These are phyloP conservation scores for Boechera divaricarpa DNA, from an alignment of 345 rosid genomes.

Conservation along the genomic window DNA sequence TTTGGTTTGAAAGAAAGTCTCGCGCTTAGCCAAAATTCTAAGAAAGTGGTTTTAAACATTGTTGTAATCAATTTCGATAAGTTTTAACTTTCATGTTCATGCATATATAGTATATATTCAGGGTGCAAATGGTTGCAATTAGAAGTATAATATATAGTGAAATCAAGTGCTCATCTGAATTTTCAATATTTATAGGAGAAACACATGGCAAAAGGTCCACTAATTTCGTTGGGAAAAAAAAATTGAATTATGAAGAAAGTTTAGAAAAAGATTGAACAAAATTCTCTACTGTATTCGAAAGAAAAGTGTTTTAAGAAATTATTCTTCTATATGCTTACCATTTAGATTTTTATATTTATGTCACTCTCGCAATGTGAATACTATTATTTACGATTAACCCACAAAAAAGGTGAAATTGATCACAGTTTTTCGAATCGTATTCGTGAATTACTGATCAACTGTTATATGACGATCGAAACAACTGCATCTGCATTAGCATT, in stretches of 20 bases:
- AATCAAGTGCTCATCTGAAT: background rate
- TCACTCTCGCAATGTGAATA: background rate
- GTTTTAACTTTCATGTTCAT: background rate
- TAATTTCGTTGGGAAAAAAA: background rate
- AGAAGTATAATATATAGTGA: background rate
- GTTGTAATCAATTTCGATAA: background rate
- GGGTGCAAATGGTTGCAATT: background rate
- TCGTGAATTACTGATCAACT: constrained; percentile 9
- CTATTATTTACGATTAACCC: background rate
- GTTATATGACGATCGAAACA: constrained; percentile 15
- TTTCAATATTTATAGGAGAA: background rate
- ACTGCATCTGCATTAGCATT: background rate
- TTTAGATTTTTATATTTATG: background rate
- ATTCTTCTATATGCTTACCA: background rate
- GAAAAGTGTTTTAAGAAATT: background rate
- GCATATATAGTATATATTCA: background rate
- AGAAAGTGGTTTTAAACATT: background rate
- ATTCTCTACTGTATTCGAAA: background rate
- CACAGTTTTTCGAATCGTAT: constrained; percentile 10
- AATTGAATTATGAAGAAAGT: background rate
- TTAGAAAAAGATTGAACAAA: background rate
- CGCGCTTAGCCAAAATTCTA: no score
- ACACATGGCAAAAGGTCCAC: background rate
- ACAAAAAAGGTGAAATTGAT: background rate
- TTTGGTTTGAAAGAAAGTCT: background rate